Base-by-base conservation (phyloP, 169 alveolate species). In the Babesia ovis region DNA sequence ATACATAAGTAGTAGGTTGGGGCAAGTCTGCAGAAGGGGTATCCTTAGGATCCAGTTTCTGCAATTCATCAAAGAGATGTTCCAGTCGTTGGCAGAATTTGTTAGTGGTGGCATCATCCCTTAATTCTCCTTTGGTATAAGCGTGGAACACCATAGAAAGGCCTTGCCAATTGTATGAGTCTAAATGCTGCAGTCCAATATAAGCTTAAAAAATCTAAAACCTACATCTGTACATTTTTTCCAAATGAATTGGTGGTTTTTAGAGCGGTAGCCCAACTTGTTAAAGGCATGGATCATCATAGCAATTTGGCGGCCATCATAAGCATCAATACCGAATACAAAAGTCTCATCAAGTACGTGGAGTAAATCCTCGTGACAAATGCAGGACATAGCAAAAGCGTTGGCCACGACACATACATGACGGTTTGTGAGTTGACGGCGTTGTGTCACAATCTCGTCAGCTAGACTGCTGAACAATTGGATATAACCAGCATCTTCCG, bases 271-370 rank as follows among this genome's bases (percentile, higher is more conserved):
- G 25, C 70, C 61, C 27, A 81, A 41, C 72, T 66, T 81, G 34
- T n/a, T 50, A 20, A 81, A 59, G 12, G 89, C 82, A 54, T 81
- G 89, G n/a, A 72, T 50, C 53, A 81, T 46, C 89, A 81, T 81
- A 6, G 89, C 77, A 12, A 66, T 58, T 27, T 81, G 89, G 23
- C 89, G 64, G 41, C 76, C 59, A 22, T 39, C 69, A 43, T 51
- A 77, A 9, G 42, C 23, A 23, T 48, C 62, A 8, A 55, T 50
- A 20, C 46, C 46, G 29, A 46, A 37, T 20, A 32, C 64, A 48
- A 79, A 37, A 22, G 45, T 42, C 20, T 55, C 75, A 58, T 39
- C 83, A 4, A 79, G 43, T 6, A 70, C 66, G 53, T 41, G 41
- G 4, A 81, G 51, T 32, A 81, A 43, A 8, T 45, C 42, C 37